Percentiles rank a stretch among this genome's conserved stretches.
These are phyloP conservation scores for Nitzschia palea DNA, from an alignment of 108 stramenopile species.

Conservation along the genomic window DNA sequence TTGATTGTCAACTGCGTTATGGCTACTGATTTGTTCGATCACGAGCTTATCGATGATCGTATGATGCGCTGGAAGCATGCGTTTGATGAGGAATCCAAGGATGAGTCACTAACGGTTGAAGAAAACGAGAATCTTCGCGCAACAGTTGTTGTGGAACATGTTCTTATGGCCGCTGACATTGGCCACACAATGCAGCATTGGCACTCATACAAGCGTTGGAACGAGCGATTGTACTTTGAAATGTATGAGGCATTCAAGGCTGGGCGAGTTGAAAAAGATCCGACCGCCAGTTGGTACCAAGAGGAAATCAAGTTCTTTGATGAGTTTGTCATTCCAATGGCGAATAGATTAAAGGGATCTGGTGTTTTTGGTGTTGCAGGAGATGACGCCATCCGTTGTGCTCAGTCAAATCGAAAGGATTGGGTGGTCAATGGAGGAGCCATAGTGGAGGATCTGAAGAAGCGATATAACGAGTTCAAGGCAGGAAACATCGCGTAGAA, in stretches of 20 bases:
- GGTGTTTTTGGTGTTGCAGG: constrained; percentile 44
- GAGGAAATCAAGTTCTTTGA: constrained; percentile 53
- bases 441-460: constrained; percentile 8
- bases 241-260: constrained; percentile 24
- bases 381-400: constrained; percentile 12
- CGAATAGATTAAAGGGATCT: constrained; percentile 37
- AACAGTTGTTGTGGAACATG: constrained; percentile 15
- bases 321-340: constrained; percentile 38
- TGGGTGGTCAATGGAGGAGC: constrained; percentile 16
- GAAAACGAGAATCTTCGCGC: constrained; percentile 12
- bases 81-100: constrained; percentile 3
- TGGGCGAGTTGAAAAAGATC: constrained; percentile 34
- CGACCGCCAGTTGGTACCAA: constrained; percentile 45
- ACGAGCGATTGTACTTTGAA: constrained; percentile 43
- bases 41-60: constrained; percentile 21
- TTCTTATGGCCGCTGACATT: constrained; percentile 11
- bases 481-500: not conserved
- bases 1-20: constrained; percentile 29
- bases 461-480: constrained; percentile 15
- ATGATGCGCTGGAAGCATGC: constrained; percentile 41
- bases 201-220: constrained; percentile 39
- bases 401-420: constrained; percentile 10
- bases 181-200: constrained; percentile 17
- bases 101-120: not conserved
- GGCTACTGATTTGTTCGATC: constrained; percentile 43